Evolutionary conservation across 2,329 filamentous ascomycete species (phyloP).

Genomic region (Monosporascus sp.): DNA sequence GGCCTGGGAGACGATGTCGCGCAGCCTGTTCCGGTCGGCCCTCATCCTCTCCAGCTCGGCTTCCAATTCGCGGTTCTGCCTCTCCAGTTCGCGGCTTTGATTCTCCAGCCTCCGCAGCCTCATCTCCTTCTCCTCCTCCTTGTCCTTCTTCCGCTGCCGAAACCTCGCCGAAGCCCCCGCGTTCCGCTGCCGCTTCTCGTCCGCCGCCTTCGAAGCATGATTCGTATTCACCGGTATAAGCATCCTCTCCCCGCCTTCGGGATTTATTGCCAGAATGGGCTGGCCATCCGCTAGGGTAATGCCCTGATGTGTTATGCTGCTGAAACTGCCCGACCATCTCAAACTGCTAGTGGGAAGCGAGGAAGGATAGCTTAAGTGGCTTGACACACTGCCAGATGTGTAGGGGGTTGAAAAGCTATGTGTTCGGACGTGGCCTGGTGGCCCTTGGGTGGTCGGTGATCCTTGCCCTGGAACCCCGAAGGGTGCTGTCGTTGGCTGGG

Average conservation of each 20-base stretch:
- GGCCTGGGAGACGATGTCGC: slow-evolving; percentile 57
- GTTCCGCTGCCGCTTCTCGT: slow-evolving; percentile 81
- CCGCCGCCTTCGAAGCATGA: slow-evolving; percentile 74
- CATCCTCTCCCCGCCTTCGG: slow-evolving; percentile 37
- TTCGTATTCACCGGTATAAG: slow-evolving; percentile 71
- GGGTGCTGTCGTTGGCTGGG: slow-evolving; percentile 12
- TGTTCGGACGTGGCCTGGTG: slow-evolving; percentile 9
- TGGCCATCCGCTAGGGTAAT: slow-evolving; percentile 23
- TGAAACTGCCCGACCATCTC: slow-evolving; percentile 17
- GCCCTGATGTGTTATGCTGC: slow-evolving; percentile 11
- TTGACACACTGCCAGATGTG: slow-evolving; percentile 8
- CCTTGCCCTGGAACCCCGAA: neutral
- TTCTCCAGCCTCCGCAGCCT: slow-evolving; percentile 65
- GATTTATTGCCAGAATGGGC: slow-evolving; percentile 19
- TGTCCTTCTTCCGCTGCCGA: slow-evolving; percentile 74
- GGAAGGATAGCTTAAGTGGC: slow-evolving; percentile 10
- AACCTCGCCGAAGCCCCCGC: slow-evolving; percentile 82
- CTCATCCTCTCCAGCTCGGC: slow-evolving; percentile 70
- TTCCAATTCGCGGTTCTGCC: slow-evolving; percentile 45
- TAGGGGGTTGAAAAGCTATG: slow-evolving; percentile 13
- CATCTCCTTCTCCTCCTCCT: slow-evolving; percentile 66
- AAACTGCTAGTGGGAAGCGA: slow-evolving; percentile 13
- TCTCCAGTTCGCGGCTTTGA: slow-evolving; percentile 59
- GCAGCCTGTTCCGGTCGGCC: slow-evolving; percentile 64
- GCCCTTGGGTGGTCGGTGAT: neutral